Percentiles rank a stretch among this genome's conserved stretches.
Conservation (phyloP, 306 rosid genomes). For the Pyrus bretschneideri region DNA sequence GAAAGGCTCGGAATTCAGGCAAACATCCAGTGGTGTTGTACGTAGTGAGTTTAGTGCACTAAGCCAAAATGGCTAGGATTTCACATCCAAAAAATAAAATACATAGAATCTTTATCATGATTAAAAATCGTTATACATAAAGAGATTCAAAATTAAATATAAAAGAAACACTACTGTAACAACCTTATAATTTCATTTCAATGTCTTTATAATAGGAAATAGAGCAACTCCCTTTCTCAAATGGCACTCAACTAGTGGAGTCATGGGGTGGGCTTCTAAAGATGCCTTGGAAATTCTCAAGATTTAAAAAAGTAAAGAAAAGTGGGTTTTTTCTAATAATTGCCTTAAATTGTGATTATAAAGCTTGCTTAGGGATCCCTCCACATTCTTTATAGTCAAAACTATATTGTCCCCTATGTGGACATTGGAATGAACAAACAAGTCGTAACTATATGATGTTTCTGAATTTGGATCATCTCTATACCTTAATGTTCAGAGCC, state of each 20-base stretch:
- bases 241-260: not conserved
- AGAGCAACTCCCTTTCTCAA: not conserved
- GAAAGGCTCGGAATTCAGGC: not conserved
- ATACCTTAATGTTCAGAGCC: too few relatives aligned
- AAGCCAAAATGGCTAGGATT: not conserved
- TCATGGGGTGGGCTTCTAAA: not conserved
- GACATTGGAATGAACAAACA: too few relatives aligned
- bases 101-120: not conserved
- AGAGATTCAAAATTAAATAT: not conserved
- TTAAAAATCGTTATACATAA: too few relatives aligned
- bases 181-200: too few relatives aligned
- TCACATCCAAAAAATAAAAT: too few relatives aligned
- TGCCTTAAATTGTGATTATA: not conserved
- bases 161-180: too few relatives aligned
- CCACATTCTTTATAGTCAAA: not conserved
- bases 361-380: not conserved
- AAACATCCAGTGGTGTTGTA: not conserved
- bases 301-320: not conserved
- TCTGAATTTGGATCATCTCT: too few relatives aligned
- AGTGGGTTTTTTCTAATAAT: not conserved
- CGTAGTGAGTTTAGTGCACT: not conserved
- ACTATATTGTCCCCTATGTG: too few relatives aligned
- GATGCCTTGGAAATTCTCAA: not conserved
- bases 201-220: too few relatives aligned
- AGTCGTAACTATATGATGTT: too few relatives aligned